Percentiles rank a stretch among this genome's conserved stretches.
phyloP scores from a whole-genome alignment of 164 flowering plant genomes.

The Macadamia integrifolia region DNA sequence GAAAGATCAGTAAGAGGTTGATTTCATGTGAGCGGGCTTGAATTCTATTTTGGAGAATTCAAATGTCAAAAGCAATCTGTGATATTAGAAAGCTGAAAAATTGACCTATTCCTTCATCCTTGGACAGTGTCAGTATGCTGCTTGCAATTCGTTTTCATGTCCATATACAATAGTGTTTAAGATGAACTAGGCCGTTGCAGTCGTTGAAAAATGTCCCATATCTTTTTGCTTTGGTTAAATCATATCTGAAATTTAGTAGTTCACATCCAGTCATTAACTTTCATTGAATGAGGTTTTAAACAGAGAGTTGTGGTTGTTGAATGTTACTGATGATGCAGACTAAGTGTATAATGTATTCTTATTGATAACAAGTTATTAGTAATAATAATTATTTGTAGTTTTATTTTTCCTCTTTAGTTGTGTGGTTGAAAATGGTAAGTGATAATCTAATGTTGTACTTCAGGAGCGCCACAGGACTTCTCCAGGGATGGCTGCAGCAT shows the following conservation, averaged over 20 bases:
- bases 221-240: too few species aligned
- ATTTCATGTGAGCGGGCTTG: too few species aligned
- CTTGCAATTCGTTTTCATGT: neutral
- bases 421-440: neutral
- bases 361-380: neutral
- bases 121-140: neutral
- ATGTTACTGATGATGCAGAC: neutral
- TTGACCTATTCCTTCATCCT: too few species aligned
- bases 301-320: neutral
- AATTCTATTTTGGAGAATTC: too few species aligned
- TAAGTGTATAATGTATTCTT: neutral
- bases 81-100: too few species aligned
- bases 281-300: neutral
- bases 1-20: too few species aligned
- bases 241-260: neutral
- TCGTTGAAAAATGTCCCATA: too few species aligned
- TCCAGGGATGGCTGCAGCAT: conserved; percentile 66
- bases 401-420: neutral
- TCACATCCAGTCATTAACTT: neutral
- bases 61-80: too few species aligned
- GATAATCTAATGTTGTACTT: conserved; percentile 16
- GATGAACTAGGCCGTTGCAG: neutral
- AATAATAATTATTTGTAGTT: neutral
- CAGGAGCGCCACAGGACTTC: conserved; percentile 96
- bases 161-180: neutral